Base-by-base conservation (phyloP, 1,284 basidiomycete genomes). In the Nidula niveotomentosa region DNA sequence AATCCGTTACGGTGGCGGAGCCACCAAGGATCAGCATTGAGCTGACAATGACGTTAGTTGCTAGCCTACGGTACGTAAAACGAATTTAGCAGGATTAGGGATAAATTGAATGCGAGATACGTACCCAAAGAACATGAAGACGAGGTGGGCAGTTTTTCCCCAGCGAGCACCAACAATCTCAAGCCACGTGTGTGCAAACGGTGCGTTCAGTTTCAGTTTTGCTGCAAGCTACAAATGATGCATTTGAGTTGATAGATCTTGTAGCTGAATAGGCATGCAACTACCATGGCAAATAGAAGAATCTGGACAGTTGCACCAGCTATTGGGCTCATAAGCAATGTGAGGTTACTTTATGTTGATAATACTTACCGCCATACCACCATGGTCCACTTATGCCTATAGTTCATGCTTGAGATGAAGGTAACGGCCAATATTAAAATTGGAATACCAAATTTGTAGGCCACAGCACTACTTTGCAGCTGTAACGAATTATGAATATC, bases 1-100 rank as follows among this genome's bases (percentile, higher is more conserved):
- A 72, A 52, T 84, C 84, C 6, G 84, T 86, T 17, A 94, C 90
- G 0, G 91, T 92, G 0, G 90, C 91, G 0, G 84, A 85, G 0
- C 91, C 91, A 13, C 91, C 91, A 52, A 88, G 70, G 50, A 79
- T 75, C 50, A 78, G 66, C 76, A 78, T 80, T 2, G 75, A 76
- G 55, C 74, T 87, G n/a, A 92, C 90, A 58, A 93, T 85, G 48
- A 92, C 75, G 66, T 92, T 92, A 50, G 90, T 93, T 0, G 86
- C 81, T 9, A 94, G 74, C 12, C 78, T 79, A 13, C 1, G 30
- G 30, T 30, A 30, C 30, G 30, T 30, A 30, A 30, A 5, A 6
- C 30, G 30, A 30, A 30, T 30, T 30, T 30, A 47, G 18, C 3
- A 23, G 17, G 34, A 51, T 15, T 23, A 53, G 34, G 41, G 15